Evolutionary conservation across 306 rosid species (phyloP), one percentile per base, ranked within the genome.

Genomic region (Rubus idaeus): DNA sequence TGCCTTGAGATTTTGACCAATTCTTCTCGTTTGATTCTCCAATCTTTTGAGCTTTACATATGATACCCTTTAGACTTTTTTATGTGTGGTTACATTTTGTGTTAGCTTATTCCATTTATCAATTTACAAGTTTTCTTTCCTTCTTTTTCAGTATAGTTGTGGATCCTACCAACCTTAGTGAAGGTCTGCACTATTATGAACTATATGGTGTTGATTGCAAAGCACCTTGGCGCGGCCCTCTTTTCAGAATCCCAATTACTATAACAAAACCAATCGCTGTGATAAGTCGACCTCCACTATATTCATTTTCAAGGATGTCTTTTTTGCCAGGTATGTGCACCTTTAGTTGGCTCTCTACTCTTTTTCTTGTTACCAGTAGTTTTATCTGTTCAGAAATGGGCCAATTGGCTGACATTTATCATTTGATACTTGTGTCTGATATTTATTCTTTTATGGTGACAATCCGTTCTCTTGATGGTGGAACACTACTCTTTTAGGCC

Each of bases 181-280:
- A 90, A 77, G 97, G 98, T 73, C 89, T 95, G 79, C 98, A 95
- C 85, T 95, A 89, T 80, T 88, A 78, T 79, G 98, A 95, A 88
- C 84, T 95, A 74, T 88, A 82, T 83, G 98, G 96, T 51, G 71
- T 92, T 82, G 97, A 95, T 76, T 92, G 93, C 88, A 95, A 95
- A 74, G 97, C 97, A 79, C 97, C 97, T 71, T 89, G 97, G 97
- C 97, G 96, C 16, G 98, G 98, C n/a, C 97, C 98, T 61, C 89
- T 95, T 45, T 95, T 95, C 86, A 88, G 97, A 87, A 85, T 95
- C 77, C 98, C 98, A 10, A 82, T 95, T 68, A 95, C 97, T 63
- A 86, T 95, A 81, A 90, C 93, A 73, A 95, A 92, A 89, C 89
- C 98, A 75, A 80, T 77, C 80, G 79, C 86, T 71, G 83, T 92